Evolutionary conservation across 2,329 filamentous ascomycete species (phyloP), one percentile per base, ranked within the genome.

Genomic region (Hirsutella minnesotensis): DNA sequence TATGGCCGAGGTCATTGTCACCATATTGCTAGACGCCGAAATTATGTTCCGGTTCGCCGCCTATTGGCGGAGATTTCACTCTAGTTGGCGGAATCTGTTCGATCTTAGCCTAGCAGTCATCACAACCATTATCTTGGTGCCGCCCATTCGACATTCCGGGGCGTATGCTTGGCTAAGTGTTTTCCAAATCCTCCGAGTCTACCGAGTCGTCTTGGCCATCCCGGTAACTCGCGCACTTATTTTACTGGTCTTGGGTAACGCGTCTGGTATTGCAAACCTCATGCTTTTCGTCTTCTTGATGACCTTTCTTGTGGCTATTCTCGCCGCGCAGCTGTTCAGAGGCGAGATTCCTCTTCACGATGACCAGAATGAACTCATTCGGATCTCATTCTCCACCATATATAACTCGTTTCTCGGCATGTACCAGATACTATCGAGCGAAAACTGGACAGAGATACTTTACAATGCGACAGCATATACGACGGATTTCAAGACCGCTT

Each of bases 341-440:
- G 89, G 89, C 24, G 82, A 94, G 52, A 76, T 96, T 22, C 82
- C 86, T 1, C 53, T 70, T 27, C 53, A 86, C 49, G 61, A 67
- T 2, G 59, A 64, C 12, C 33, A 35, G n/a, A 83, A 79, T 3
- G 67, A 83, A 2, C 63, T 73, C 3, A 79, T 85, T 47, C 65
- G 73, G 19, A 77, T 92, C 35, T 84, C 86, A 0, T 98, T 98
- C 59, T 80, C 79, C 57, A 86, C 86, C 33, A 92, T 98, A 30
- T 98, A 83, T 68, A 96, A 96, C 56, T 85, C 88, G 0, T 98
- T 98, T 56, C 70, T 98, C 15, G 92, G 89, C 44, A 96, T 98
- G 88, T 98, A 98, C 58, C 87, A 95, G 63, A 79, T 98, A 24
- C 68, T 98, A 37, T 95, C 92, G 9, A 95, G 87, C 54, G 92